Percentiles rank a stretch among this genome's conserved stretches.
phyloP scores from a whole-genome alignment of 495 filamentous ascomycete species.

The Rhizodiscina lignyota region DNA sequence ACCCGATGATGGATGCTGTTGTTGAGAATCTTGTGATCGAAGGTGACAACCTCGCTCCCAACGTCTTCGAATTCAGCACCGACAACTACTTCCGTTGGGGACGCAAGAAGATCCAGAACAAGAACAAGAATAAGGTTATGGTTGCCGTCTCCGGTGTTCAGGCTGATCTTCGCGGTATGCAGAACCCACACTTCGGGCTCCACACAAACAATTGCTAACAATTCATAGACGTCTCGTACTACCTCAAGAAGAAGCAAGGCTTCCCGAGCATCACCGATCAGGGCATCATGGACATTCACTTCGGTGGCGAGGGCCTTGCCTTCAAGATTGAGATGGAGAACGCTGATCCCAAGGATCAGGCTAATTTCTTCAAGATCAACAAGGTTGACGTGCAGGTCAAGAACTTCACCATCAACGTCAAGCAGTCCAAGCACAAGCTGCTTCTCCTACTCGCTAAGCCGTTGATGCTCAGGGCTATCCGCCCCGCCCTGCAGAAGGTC shows the following conservation, averaged over 20 bases:
- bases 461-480: slow-evolving; percentile 64
- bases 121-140: slow-evolving; percentile 65
- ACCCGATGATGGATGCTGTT: slow-evolving; percentile 68
- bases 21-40: slow-evolving; percentile 92
- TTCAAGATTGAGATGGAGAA: slow-evolving; percentile 86
- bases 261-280: slow-evolving; percentile 83
- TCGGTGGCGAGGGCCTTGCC: slow-evolving; percentile 73
- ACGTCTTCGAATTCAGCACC: slow-evolving; percentile 74
- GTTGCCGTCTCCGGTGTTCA: slow-evolving; percentile 80
- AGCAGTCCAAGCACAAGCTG: slow-evolving; percentile 86
- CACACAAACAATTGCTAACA: background rate
- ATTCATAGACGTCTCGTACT: slow-evolving; percentile 66
- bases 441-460: slow-evolving; percentile 83
- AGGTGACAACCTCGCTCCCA: slow-evolving; percentile 93
- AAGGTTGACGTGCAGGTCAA: slow-evolving; percentile 72
- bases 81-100: slow-evolving; percentile 97
- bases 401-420: slow-evolving; percentile 75
- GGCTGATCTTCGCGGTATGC: slow-evolving; percentile 44
- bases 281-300: slow-evolving; percentile 78
- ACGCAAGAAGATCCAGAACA: slow-evolving; percentile 68
- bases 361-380: slow-evolving; percentile 87
- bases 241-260: slow-evolving; percentile 88
- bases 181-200: background rate
- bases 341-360: slow-evolving; percentile 49
- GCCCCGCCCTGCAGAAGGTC: slow-evolving; percentile 70